Percentiles rank a stretch among this genome's conserved stretches.
phyloP scores from a whole-genome alignment of 2,329 filamentous ascomycete genomes.

The Fusarium compactum region DNA sequence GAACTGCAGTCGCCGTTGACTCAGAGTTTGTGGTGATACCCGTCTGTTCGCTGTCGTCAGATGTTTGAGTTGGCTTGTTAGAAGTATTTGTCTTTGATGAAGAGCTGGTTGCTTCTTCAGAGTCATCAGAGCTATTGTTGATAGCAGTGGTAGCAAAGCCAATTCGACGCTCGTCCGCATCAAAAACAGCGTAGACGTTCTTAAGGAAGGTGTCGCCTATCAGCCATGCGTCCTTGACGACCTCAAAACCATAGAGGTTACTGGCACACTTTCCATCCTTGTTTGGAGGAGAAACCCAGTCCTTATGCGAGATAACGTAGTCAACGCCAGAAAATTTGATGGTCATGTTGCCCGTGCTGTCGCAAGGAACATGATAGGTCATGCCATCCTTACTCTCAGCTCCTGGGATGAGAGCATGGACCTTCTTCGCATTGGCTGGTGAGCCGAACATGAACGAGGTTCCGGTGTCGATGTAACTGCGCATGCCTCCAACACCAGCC shows the following conservation, averaged over 20 bases:
- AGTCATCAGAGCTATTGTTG: constrained; percentile 13
- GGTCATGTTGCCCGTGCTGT: constrained; percentile 69
- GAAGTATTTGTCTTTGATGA: constrained; percentile 23
- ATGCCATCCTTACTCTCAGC: constrained; percentile 68
- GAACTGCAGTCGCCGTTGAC: constrained; percentile 26
- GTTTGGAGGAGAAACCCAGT: constrained; percentile 72
- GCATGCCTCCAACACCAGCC: constrained; percentile 65
- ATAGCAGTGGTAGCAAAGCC: constrained; percentile 51
- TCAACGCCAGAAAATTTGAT: constrained; percentile 76
- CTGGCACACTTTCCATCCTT: constrained; percentile 69
- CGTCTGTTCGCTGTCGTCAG: constrained; percentile 27
- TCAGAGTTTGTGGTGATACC: constrained; percentile 26
- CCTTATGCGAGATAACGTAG: constrained; percentile 75
- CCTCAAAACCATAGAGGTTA: constrained; percentile 79
- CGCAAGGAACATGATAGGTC: constrained; percentile 80
- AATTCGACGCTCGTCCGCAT: constrained; percentile 75
- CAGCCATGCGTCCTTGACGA: constrained; percentile 78
- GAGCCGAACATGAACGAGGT: constrained; percentile 85
- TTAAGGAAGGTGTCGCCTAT: constrained; percentile 88
- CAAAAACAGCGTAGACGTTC: constrained; percentile 90
- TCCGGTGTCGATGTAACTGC: constrained; percentile 85
- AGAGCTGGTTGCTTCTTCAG: constrained; percentile 16
- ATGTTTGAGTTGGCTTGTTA: constrained; percentile 30
- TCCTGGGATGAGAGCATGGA: constrained; percentile 77
- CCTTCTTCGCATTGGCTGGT: constrained; percentile 69